Evolutionary conservation across 23 red algal genomes (phyloP).

Genomic region (Cyanidioschyzon merolae): DNA sequence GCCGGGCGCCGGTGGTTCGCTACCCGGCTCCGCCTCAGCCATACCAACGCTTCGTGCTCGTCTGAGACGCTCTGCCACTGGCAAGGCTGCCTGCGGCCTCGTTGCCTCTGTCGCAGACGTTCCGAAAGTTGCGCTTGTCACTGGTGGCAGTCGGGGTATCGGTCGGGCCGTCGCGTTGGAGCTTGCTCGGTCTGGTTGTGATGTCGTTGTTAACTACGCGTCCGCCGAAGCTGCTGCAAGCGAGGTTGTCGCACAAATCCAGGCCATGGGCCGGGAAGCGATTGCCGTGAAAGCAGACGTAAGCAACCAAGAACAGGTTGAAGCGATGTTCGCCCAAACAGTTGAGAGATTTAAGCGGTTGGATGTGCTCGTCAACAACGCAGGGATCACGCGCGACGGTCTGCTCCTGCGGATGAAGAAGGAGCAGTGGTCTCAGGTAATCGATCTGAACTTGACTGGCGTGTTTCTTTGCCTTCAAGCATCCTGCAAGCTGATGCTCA

Average conservation of each 20-base stretch:
- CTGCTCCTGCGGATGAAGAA: conserved; percentile 71
- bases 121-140: conserved; percentile 77
- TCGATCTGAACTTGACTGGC: conserved; percentile 83
- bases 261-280: conserved; percentile 52
- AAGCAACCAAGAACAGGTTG: conserved; percentile 38
- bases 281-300: conserved; percentile 75
- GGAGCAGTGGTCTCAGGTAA: conserved; percentile 82
- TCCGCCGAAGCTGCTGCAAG: conserved; percentile 49
- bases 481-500: conserved; percentile 94
- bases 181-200: conserved; percentile 53
- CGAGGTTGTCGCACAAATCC: conserved; percentile 57
- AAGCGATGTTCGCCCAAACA: conserved; percentile 45
- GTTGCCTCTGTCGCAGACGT: not conserved
- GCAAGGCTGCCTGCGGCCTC: too few relatives aligned
- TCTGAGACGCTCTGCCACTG: too few relatives aligned
- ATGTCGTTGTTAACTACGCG: conserved; percentile 90
- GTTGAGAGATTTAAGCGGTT: conserved; percentile 41
- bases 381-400: conserved; percentile 82
- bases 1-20: too few relatives aligned
- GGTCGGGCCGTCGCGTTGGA: conserved; percentile 69
- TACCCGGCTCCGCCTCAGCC: too few relatives aligned
- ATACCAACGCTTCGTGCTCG: too few relatives aligned
- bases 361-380: conserved; percentile 92
- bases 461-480: conserved; percentile 88
- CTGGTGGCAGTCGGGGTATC: conserved; percentile 82